These are phyloP conservation scores for Saccharomyces mikatae DNA, from an alignment of 805 yeast species.

Conservation along the genomic window DNA sequence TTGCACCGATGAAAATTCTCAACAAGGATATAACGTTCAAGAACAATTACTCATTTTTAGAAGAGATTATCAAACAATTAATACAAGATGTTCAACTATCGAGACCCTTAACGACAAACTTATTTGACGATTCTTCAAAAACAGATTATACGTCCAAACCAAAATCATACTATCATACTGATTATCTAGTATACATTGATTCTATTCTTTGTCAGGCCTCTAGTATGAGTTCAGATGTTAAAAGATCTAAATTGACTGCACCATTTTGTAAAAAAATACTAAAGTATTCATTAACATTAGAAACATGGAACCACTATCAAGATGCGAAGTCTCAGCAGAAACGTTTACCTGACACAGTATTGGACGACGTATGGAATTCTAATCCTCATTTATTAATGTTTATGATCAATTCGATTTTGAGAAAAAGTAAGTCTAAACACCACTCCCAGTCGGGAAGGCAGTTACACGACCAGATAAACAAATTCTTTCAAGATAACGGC, in stretches of 20 bases:
- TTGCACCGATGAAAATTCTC: slow-evolving; percentile 6
- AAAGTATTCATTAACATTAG: slow-evolving; percentile 12
- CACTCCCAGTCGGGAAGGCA: not conserved
- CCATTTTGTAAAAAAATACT: slow-evolving; percentile 18
- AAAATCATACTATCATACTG: slow-evolving; percentile 5
- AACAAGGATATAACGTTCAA: slow-evolving; percentile 4
- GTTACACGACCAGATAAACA: slow-evolving; percentile 13
- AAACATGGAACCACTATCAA: slow-evolving; percentile 9
- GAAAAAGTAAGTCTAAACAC: slow-evolving; percentile 7
- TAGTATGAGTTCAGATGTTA: slow-evolving; percentile 4
- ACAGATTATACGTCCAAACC: not conserved
- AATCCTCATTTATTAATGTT: slow-evolving; percentile 25
- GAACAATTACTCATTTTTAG: slow-evolving; percentile 10
- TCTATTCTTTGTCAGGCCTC: slow-evolving; percentile 20
- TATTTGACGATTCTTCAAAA: slow-evolving; percentile 7
- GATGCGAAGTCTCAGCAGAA: slow-evolving; percentile 7
- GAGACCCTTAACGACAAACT: not conserved
- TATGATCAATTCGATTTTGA: slow-evolving; percentile 13
- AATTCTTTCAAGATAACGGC: slow-evolving; percentile 18
- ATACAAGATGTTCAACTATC: not conserved
- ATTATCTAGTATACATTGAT: slow-evolving; percentile 15
- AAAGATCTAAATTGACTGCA: slow-evolving; percentile 3
- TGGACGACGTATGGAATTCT: slow-evolving; percentile 21
- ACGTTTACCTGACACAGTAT: slow-evolving; percentile 12
- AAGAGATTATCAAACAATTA: not conserved